A percentile compares a stretch with the other conserved stretches of the same genome.
These are phyloP conservation scores for Polychaeton citri DNA, from an alignment of 2,329 filamentous ascomycete genomes.

Conservation along the genomic window DNA sequence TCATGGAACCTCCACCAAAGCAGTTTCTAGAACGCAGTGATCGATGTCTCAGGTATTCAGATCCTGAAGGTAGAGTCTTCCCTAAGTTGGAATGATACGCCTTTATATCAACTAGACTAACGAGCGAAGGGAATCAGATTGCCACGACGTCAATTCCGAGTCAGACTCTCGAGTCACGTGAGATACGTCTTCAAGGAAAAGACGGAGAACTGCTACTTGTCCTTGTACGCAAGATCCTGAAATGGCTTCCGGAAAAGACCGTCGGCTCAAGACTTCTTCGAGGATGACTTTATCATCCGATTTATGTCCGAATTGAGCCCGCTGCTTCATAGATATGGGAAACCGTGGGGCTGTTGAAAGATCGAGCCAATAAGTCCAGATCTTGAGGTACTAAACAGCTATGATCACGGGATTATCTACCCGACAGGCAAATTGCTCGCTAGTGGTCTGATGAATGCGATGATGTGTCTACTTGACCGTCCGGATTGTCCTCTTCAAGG, in stretches of 20 bases:
- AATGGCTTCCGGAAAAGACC: background rate
- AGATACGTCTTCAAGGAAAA: background rate
- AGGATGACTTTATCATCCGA: background rate
- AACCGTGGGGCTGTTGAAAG: background rate
- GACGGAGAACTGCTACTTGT: background rate
- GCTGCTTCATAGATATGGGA: background rate
- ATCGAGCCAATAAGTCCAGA: too few species aligned
- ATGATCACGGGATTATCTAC: too few species aligned
- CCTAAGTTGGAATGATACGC: slow-evolving; percentile 7
- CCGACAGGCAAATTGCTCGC: too few species aligned
- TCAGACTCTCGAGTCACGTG: background rate
- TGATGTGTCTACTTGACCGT: background rate
- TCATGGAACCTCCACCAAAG: slow-evolving; percentile 24
- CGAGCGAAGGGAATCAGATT: background rate
- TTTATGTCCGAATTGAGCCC: background rate
- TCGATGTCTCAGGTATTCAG: slow-evolving; percentile 15
- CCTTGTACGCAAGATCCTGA: background rate
- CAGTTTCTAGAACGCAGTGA: slow-evolving; percentile 22
- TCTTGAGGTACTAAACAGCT: too few species aligned
- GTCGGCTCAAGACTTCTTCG: background rate
- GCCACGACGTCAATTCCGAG: background rate
- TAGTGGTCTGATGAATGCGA: background rate
- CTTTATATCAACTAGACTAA: background rate
- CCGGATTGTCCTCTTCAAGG: background rate
- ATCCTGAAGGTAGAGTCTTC: slow-evolving; percentile 12